Percentiles rank a stretch among this genome's conserved stretches.
These are phyloP conservation scores for Penicillium thymicola DNA, from an alignment of 2,329 filamentous ascomycete genomes.

Conservation along the genomic window DNA sequence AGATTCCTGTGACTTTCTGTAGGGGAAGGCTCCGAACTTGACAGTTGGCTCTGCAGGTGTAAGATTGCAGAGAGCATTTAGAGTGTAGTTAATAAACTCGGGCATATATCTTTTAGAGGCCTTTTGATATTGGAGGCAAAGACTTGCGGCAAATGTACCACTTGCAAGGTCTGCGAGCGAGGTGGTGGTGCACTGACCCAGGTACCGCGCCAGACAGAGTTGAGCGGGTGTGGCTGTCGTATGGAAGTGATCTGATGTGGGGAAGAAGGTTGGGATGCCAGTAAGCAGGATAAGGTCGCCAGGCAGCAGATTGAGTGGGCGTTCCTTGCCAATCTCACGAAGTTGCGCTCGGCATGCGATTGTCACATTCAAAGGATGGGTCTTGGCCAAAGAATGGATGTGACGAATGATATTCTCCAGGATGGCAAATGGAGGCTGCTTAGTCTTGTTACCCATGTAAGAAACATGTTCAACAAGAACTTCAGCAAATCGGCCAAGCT, in stretches of 20 bases:
- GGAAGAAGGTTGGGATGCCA: conserved; percentile 79
- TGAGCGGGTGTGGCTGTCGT: conserved; percentile 88
- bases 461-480: conserved; percentile 55
- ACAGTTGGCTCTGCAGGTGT: conserved; percentile 54
- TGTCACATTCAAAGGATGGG: conserved; percentile 73
- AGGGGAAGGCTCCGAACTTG: conserved; percentile 57
- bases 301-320: conserved; percentile 50
- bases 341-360: conserved; percentile 75
- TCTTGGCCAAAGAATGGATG: conserved; percentile 86
- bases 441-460: conserved; percentile 52
- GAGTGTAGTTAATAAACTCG: conserved; percentile 76
- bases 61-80: conserved; percentile 69
- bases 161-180: conserved; percentile 64
- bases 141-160: conserved; percentile 74
- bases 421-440: conserved; percentile 59
- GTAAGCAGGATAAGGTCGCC: conserved; percentile 82
- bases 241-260: conserved; percentile 96
- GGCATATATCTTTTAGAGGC: conserved; percentile 85
- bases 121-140: conserved; percentile 77
- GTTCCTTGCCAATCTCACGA: conserved; percentile 51
- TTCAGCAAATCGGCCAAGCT: conserved; percentile 58
- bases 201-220: conserved; percentile 76
- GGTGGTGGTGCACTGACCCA: conserved; percentile 71
- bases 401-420: conserved; percentile 82
- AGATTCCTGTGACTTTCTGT: conserved; percentile 54